Evolutionary conservation across 768 basidiomycete species (phyloP), one percentile per base, ranked within the genome.

Genomic region (Mrakia frigida): DNA sequence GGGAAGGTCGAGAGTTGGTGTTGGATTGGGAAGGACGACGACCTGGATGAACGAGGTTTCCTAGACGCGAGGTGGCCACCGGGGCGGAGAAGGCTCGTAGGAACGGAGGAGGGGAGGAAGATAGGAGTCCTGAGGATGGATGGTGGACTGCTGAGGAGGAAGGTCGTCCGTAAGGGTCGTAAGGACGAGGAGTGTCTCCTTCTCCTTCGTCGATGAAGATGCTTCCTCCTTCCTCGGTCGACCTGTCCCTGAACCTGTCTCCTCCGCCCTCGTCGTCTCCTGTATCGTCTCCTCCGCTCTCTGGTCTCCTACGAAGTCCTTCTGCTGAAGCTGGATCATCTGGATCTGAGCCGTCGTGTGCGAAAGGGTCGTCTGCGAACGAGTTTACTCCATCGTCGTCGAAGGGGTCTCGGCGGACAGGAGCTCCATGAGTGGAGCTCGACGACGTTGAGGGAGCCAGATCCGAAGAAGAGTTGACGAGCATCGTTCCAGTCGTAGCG

Each of bases 301-400:
- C 37, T 39, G 65, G 18, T 41, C 6, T 11, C 6, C 6, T 25
- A 21, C 65, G 37, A 3, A 23, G 6, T 9, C 39, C 65, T 39
- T 4, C 65, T 39, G 65, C 65, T 9, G 65, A 68, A 1, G 18
- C 10, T 39, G 65, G 65, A 25, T 78, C 71, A 1, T 77, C 76
- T 46, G 52, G 72, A 9, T 77, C 77, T 41, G 67, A 68, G 18
- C 52, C 76, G 52, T 77, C 77, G 21, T 78, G 67, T 0, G 77
- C 77, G 65, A 78, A 78, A 23, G 77, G 77, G 52, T 78, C 77
- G 71, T 78, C 67, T 35, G 72, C 73, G 59, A 78, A 78, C 21
- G 76, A 59, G 71, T 70, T 41, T 5, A 68, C 77, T 6, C 77
- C 68, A 16, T 73, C 70, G 65, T 61, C 63, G 67, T 78, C 77